Percentiles rank a stretch among this genome's conserved stretches.
phyloP scores from a whole-genome alignment of 2,329 filamentous ascomycete species.

The Triangularia setosa region DNA sequence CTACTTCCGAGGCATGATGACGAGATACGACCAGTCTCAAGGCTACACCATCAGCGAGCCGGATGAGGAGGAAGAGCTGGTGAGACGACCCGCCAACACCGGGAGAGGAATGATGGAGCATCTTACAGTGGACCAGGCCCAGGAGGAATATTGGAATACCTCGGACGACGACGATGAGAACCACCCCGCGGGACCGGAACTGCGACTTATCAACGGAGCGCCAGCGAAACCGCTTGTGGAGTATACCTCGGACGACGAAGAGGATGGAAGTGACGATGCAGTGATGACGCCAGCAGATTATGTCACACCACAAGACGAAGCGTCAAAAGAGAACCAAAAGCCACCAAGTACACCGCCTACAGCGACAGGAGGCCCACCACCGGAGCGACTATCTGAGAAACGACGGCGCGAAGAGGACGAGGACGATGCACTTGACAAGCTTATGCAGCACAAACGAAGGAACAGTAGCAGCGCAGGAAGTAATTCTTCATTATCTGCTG shows the following conservation, averaged over 20 bases:
- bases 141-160: conserved; percentile 92
- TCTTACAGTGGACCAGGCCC: conserved; percentile 65
- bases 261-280: conserved; percentile 58
- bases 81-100: conserved; percentile 38
- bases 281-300: conserved; percentile 21
- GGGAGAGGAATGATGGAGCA: conserved; percentile 69
- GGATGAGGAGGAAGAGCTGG: conserved; percentile 62
- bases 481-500: conserved; percentile 35
- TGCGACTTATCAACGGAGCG: conserved; percentile 48
- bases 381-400: conserved; percentile 82
- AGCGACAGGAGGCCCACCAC: conserved; percentile 53
- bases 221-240: conserved; percentile 77
- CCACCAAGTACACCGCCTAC: conserved; percentile 29
- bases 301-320: conserved; percentile 6
- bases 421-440: conserved; percentile 84
- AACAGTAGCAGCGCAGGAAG: conserved; percentile 52
- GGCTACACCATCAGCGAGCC: conserved; percentile 64
- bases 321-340: conserved; percentile 21
- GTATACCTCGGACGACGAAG: conserved; percentile 90
- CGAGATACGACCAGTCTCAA: conserved; percentile 72
- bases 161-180: conserved; percentile 80
- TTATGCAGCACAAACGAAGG: conserved; percentile 63
- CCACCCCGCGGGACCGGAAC: conserved; percentile 18
- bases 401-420: conserved; percentile 89
- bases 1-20: conserved; percentile 73